A percentile compares a stretch with the other conserved stretches of the same genome.
These are phyloP conservation scores for Entamoeba dispar DNA, from an alignment of 208 protist genomes.

Conservation along the genomic window DNA sequence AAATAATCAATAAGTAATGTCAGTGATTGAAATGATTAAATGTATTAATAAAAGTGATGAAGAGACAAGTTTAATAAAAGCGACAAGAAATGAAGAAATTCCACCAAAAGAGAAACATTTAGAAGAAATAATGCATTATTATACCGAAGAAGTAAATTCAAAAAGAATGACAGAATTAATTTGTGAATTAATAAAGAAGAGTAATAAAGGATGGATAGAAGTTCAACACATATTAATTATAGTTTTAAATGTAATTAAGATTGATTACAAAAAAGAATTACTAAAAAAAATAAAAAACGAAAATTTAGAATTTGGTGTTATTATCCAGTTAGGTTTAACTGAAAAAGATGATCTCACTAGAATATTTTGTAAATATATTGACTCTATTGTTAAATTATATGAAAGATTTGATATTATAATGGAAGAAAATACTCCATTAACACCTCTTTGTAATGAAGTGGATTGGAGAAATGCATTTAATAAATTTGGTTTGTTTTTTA, in stretches of 20 bases:
- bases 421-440: not conserved
- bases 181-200: not conserved
- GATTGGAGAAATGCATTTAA: not conserved
- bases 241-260: not conserved
- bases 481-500: too few relatives aligned
- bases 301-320: not conserved
- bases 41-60: not conserved
- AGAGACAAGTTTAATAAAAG: not conserved
- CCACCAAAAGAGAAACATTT: not conserved
- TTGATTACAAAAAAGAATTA: not conserved
- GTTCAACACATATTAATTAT: not conserved
- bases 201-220: not conserved
- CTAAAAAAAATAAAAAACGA: not conserved
- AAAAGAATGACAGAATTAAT: not conserved
- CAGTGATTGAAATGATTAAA: not conserved
- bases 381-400: not conserved
- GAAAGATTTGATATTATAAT: not conserved
- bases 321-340: not conserved
- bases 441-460: not conserved
- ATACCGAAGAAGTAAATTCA: not conserved
- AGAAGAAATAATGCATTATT: not conserved
- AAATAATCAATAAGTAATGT: not conserved
- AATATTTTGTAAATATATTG: not conserved
- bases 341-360: not conserved
- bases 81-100: not conserved